These are phyloP conservation scores for Lactarius trivialis DNA, from an alignment of 768 basidiomycete species.

Conservation along the genomic window DNA sequence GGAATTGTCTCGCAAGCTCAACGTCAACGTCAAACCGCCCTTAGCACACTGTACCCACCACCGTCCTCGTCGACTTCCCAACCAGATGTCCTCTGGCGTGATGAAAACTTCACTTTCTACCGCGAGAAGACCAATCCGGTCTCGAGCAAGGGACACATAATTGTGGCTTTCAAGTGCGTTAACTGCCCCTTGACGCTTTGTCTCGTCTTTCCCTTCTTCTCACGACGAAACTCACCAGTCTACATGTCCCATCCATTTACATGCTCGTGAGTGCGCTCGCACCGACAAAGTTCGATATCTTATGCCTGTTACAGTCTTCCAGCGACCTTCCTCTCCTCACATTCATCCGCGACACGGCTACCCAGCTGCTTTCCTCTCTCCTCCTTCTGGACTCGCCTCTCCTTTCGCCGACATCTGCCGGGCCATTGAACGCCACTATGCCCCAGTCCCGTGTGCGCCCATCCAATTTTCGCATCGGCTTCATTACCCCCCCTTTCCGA, in stretches of 20 bases:
- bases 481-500: slow-evolving; percentile 72
- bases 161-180: slow-evolving; percentile 66
- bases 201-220: slow-evolving; percentile 8
- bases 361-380: slow-evolving; percentile 47
- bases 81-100: slow-evolving; percentile 64
- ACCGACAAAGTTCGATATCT: slow-evolving; percentile 1
- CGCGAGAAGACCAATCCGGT: slow-evolving; percentile 64
- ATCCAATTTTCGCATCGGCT: slow-evolving; percentile 55
- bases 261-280: slow-evolving; percentile 40
- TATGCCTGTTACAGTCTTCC: slow-evolving; percentile 45
- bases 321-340: slow-evolving; percentile 69
- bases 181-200: slow-evolving; percentile 26
- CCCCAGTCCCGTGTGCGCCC: slow-evolving; percentile 26
- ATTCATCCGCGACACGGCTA: slow-evolving; percentile 51
- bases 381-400: slow-evolving; percentile 26
- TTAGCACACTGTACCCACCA: slow-evolving; percentile 40
- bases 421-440: slow-evolving; percentile 20
- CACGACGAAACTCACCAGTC: slow-evolving; percentile 35
- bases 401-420: slow-evolving; percentile 13
- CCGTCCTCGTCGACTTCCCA: slow-evolving; percentile 40
- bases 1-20: slow-evolving; percentile 56
- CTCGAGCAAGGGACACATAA: slow-evolving; percentile 65
- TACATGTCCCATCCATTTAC: slow-evolving; percentile 76
- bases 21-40: slow-evolving; percentile 30
- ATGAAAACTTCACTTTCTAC: slow-evolving; percentile 72